Evolutionary conservation across 129 eudicot genomes (phyloP).

Genomic region (Centrapalus pauciflorus): DNA sequence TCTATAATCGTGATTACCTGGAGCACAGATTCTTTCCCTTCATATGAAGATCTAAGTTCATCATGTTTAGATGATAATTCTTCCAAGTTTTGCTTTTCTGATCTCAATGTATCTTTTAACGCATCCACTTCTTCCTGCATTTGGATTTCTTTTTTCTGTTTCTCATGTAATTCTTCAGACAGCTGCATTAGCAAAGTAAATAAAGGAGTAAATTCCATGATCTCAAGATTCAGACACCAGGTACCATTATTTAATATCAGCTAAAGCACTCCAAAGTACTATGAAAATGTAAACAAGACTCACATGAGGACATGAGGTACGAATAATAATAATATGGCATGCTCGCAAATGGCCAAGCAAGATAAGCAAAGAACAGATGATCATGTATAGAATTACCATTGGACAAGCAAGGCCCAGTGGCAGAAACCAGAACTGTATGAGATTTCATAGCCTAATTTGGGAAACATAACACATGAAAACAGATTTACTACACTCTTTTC

Average conservation of each 20-base stretch:
- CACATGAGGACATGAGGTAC: background rate
- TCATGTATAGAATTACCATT: background rate
- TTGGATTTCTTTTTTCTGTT: slow-evolving; percentile 45
- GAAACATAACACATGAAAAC: background rate
- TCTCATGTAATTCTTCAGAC: slow-evolving; percentile 63
- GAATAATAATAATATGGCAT: background rate
- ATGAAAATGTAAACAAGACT: background rate
- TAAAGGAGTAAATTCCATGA: background rate
- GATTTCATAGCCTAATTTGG: too few species aligned
- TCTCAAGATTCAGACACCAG: background rate
- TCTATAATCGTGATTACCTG: slow-evolving; percentile 43
- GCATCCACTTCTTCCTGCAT: slow-evolving; percentile 68
- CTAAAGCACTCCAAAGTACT: background rate
- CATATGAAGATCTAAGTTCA: slow-evolving; percentile 47
- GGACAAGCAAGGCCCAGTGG: background rate
- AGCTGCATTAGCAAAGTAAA: slow-evolving; percentile 41
- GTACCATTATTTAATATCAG: background rate
- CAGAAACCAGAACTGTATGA: too few species aligned
- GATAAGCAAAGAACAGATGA: background rate
- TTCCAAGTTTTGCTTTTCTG: slow-evolving; percentile 58
- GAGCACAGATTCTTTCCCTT: slow-evolving; percentile 68
- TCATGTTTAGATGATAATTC: slow-evolving; percentile 53
- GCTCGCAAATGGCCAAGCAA: background rate
- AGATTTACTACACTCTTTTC: background rate
- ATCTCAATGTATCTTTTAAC: slow-evolving; percentile 49